Evolutionary conservation across 2,329 filamentous ascomycete genomes (phyloP), one percentile per base, ranked within the genome.

Genomic region (Sclerotinia borealis): DNA sequence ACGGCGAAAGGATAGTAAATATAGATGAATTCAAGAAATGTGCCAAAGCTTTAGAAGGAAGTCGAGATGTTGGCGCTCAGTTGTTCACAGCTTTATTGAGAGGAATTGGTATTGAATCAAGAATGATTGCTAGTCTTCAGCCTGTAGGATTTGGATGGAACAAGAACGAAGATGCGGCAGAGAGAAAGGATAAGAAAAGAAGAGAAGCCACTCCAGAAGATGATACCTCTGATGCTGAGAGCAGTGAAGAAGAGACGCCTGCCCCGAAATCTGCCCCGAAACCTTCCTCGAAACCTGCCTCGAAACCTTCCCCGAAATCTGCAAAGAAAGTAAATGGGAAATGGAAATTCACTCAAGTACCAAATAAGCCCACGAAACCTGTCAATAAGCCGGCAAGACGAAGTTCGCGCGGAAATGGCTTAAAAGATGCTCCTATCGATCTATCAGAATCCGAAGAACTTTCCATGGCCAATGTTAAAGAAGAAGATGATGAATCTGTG

Each of bases 121-220:
- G 93, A 36, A 83, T 98, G 80, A 86, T 98, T 3, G 87, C 88
- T 11, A 97, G 86, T 72, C 74, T 99, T 47, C 95, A 98, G 72
- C 89, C 92, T 1, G 77, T 91, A 27, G 95, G 95, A 0, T 96
- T 96, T 75, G 92, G 92, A 1, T 98, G 92, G 87, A 96, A 86
- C 65, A 96, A 93, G 74, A 77, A 83, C 13, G 95, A 99, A 75
- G 90, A 95, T 59, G 91, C 89, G 6, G 84, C 85, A 15, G 71
- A 79, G 10, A 70, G 67, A 61, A 73, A 71, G 64, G 69, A 71
- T 51, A 73, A 69, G 62, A 71, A 71, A 65, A 41, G 65, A 36
- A 63, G 17, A 43, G 56, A 66, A 64, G 15, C 65, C 62, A 52
- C 72, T 75, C 54, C 59, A 15, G 49, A 66, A 75, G 1, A 81